Base-by-base conservation (phyloP, 768 basidiomycete species). In the Suillus variegatus region DNA sequence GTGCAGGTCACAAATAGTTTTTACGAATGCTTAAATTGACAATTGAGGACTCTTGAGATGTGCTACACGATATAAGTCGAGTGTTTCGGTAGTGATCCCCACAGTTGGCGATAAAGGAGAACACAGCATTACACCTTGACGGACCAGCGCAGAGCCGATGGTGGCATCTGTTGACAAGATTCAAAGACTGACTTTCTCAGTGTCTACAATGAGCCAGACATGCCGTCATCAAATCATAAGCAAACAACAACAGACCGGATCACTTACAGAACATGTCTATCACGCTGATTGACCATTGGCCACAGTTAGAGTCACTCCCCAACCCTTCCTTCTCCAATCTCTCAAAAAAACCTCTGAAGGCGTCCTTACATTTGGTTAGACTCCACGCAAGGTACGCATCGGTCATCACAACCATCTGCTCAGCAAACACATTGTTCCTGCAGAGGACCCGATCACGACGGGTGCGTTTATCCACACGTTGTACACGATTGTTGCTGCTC, bases 191-290 rank as follows among this genome's bases (percentile, higher is more conserved):
- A 40, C 52, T 32, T 41, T 41, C 38, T 40, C 58, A 60, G 44
- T 16, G 3, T 14, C 40, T 60, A 35, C 20, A 46, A 46, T n/a
- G 44, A 46, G 9, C 10, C 44, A 2, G 25, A 25, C 25, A 44
- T 44, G 44, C 44, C 8, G 2, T 20, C 7, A 44, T 44, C 7
- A 7, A 44, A 44, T 9, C 9, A 18, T 44, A 44, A 44, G 44
- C 44, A 44, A 20, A 44, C 5, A 9, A 65, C 49, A 65, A 54
- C 52, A 54, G 8, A 25, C 2, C 25, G 25, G n/a, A 51, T 25
- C 35, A 63, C 60, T 60, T n/a, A 65, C 61, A 32, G 40, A 62
- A 63, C 1, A 52, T 5, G 16, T 65, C 64, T 25, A 25, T 25
- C 25, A 25, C 2, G 25, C 25, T 25, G 25, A 25, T 25, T 25